Evolutionary conservation across 192 early-diverging fungal genomes (phyloP).

Genomic region (Dissophora ornata): DNA sequence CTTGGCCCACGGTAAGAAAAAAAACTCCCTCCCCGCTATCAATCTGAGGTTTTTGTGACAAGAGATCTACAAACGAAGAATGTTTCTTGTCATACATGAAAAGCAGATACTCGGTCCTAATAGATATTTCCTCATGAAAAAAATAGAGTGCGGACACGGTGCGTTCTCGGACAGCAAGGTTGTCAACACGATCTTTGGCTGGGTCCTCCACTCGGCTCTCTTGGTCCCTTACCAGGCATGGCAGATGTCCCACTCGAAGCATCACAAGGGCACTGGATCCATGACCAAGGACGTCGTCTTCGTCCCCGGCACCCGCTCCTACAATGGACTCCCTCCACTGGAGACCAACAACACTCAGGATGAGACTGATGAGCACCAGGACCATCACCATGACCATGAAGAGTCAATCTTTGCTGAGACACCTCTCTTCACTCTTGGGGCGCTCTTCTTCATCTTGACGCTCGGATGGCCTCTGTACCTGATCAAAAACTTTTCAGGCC

Average conservation of each 20-base stretch:
- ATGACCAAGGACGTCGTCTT: constrained; percentile 95
- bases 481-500: constrained; percentile 80
- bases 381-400: constrained; percentile 57
- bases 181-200: constrained; percentile 90
- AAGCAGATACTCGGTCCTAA: too few relatives aligned
- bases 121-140: background rate
- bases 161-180: constrained; percentile 83
- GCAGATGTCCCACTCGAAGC: constrained; percentile 89
- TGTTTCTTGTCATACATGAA: too few relatives aligned
- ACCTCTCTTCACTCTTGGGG: constrained; percentile 72
- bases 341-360: constrained; percentile 22
- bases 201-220: constrained; percentile 89
- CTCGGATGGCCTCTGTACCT: constrained; percentile 94
- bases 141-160: constrained; percentile 89
- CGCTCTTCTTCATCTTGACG: constrained; percentile 73
- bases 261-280: constrained; percentile 92
- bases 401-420: constrained; percentile 74
- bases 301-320: constrained; percentile 79
- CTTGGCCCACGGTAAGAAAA: constrained; percentile 71
- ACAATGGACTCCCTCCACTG: constrained; percentile 59
- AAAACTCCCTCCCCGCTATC: background rate
- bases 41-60: background rate
- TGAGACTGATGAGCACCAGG: constrained; percentile 32
- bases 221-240: constrained; percentile 95
- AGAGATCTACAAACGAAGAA: too few relatives aligned